phyloP scores from a whole-genome alignment of 2,329 filamentous ascomycete species.

The Fusarium sp. region DNA sequence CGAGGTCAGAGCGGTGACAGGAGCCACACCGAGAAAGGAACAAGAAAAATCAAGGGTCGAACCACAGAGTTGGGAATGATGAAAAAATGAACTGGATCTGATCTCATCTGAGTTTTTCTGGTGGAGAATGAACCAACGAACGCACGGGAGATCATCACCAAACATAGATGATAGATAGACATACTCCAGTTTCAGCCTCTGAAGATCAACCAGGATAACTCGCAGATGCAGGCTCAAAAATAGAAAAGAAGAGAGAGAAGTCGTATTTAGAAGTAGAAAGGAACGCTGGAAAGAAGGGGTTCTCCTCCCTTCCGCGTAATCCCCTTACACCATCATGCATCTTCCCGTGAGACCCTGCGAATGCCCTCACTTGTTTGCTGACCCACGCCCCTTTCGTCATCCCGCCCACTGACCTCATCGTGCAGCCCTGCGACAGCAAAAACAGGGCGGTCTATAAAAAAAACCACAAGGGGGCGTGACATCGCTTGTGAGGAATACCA shows the following conservation, averaged over 20 bases:
- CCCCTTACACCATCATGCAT: slow-evolving; percentile 25
- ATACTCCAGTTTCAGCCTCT: slow-evolving; percentile 32
- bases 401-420: slow-evolving; percentile 50
- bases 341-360: slow-evolving; percentile 25
- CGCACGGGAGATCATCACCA: slow-evolving; percentile 44
- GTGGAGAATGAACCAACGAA: slow-evolving; percentile 30
- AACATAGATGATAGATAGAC: slow-evolving; percentile 14
- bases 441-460: slow-evolving; percentile 41
- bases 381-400: slow-evolving; percentile 46
- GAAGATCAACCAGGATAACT: slow-evolving; percentile 16
- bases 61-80: neutral
- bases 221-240: slow-evolving; percentile 4
- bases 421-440: slow-evolving; percentile 38
- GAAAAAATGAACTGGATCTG: neutral
- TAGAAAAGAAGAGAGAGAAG: neutral
- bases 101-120: slow-evolving; percentile 4
- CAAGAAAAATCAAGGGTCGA: neutral
- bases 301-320: slow-evolving; percentile 18
- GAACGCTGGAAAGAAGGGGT: neutral
- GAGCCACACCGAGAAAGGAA: slow-evolving; percentile 5
- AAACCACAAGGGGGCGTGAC: slow-evolving; percentile 32
- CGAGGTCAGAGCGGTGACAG: slow-evolving; percentile 22
- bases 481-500: neutral
- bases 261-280: neutral
- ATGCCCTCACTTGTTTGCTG: slow-evolving; percentile 21